A percentile compares a stretch with the other conserved stretches of the same genome.
Conservation (phyloP, 345 rosid species). For the Cardamine chenopodiifolia region DNA sequence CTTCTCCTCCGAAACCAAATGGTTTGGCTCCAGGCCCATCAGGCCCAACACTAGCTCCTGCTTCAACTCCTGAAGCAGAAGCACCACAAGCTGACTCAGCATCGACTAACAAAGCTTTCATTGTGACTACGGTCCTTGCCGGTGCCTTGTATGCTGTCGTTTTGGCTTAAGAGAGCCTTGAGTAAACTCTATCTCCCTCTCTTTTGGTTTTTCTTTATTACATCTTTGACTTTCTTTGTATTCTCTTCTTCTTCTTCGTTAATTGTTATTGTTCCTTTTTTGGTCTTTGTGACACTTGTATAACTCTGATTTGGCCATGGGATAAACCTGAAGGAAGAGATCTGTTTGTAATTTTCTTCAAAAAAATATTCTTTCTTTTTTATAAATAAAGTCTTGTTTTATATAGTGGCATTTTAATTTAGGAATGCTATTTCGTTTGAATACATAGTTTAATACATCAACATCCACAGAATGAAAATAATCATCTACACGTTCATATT, state of each 20-base stretch:
- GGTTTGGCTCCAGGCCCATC: constrained; percentile 35
- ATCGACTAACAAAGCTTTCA: constrained; percentile 47
- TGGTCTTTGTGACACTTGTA: background rate
- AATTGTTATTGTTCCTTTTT: background rate
- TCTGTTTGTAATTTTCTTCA: constrained; percentile 25
- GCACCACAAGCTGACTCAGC: constrained; percentile 30
- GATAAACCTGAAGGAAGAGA: constrained; percentile 2
- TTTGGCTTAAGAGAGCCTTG: constrained; percentile 53
- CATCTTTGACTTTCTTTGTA: constrained; percentile 5
- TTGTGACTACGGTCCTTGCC: constrained; percentile 52
- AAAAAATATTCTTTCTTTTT: background rate
- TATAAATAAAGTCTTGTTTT: background rate
- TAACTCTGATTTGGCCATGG: constrained; percentile 23
- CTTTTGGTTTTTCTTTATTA: background rate
- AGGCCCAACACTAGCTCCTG: constrained; percentile 28
- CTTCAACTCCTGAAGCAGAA: constrained; percentile 28
- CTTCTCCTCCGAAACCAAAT: constrained; percentile 36
- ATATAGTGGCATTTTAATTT: background rate
- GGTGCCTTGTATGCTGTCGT: constrained; percentile 57
- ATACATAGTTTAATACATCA: background rate
- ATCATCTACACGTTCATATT: background rate
- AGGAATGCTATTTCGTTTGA: background rate
- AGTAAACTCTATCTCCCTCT: background rate
- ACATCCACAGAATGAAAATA: background rate
- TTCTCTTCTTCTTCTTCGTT: constrained; percentile 14